Evolutionary conservation across 495 filamentous ascomycete genomes (phyloP).

Genomic region (Chaetomium cochliodes): DNA sequence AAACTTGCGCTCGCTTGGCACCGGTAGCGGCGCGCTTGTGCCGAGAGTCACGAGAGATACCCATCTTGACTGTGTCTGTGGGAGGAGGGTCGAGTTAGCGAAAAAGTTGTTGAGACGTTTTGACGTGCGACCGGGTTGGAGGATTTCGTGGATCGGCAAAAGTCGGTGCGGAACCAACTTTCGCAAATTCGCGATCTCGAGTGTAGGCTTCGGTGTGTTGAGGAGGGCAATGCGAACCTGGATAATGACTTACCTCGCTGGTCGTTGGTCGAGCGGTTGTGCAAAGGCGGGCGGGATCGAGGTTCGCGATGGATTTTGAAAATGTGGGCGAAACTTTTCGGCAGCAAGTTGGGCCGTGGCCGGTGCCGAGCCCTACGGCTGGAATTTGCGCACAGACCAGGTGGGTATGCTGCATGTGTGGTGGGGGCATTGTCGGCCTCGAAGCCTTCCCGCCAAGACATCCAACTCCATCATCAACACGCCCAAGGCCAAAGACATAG

Average conservation of each 20-base stretch:
- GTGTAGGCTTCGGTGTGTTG: not conserved
- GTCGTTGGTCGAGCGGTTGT: constrained; percentile 31
- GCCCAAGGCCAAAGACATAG: not conserved
- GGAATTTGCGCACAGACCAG: not conserved
- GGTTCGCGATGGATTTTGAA: constrained; percentile 31
- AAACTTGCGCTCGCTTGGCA: constrained; percentile 74
- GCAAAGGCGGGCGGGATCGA: constrained; percentile 18
- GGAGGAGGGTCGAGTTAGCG: constrained; percentile 20
- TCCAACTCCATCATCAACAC: not conserved
- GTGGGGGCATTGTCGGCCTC: not conserved
- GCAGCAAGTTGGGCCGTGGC: constrained; percentile 30
- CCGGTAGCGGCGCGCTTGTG: constrained; percentile 98
- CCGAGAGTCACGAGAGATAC: constrained; percentile 98
- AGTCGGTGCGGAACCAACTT: constrained; percentile 2
- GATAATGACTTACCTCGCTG: constrained; percentile 27
- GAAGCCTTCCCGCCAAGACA: not conserved
- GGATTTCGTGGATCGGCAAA: not conserved
- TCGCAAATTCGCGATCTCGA: constrained; percentile 11
- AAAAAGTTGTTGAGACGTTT: constrained; percentile 14
- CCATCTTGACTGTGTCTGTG: constrained; percentile 65
- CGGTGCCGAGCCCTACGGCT: constrained; percentile 21
- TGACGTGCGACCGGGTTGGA: constrained; percentile 17
- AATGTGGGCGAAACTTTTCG: constrained; percentile 40
- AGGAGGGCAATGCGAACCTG: constrained; percentile 12
- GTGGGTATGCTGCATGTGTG: constrained; percentile 1